Conservation (phyloP, 176 grass and related monocot genomes). For the Luzula sylvatica region DNA sequence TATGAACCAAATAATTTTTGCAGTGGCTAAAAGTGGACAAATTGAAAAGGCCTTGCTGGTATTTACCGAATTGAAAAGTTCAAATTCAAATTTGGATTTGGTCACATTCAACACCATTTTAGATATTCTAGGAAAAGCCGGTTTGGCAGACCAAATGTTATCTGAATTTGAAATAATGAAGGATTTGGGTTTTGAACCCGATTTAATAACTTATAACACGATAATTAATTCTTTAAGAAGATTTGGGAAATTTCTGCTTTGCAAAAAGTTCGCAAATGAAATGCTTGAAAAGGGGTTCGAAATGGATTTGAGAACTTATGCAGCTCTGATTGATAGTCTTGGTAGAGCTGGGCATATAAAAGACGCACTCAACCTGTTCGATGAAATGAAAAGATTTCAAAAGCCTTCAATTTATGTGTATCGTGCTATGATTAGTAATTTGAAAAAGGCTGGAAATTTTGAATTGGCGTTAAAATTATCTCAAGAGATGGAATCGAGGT, state of each 20-base stretch:
- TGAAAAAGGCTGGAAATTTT: conserved; percentile 45
- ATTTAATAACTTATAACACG: conserved; percentile 81
- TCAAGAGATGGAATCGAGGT: conserved; percentile 50
- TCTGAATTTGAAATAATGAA: conserved; percentile 55
- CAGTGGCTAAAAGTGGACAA: conserved; percentile 31
- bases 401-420: conserved; percentile 73
- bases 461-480: conserved; percentile 50
- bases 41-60: conserved; percentile 63
- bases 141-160: conserved; percentile 59
- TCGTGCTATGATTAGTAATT: conserved; percentile 49
- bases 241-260: conserved; percentile 50
- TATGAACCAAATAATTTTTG: conserved; percentile 53
- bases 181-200: conserved; percentile 43
- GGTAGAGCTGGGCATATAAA: conserved; percentile 50
- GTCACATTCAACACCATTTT: conserved; percentile 76
- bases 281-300: conserved; percentile 53
- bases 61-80: conserved; percentile 65
- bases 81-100: conserved; percentile 28
- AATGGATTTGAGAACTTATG: conserved; percentile 68
- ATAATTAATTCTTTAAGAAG: conserved; percentile 62
- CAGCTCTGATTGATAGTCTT: conserved; percentile 55
- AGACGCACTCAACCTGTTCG: conserved; percentile 49
- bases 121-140: conserved; percentile 59
- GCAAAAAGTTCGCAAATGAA: conserved; percentile 46
- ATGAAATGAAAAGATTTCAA: conserved; percentile 50